Evolutionary conservation across 208 protist species (phyloP).

Genomic region (Leishmania martiniquensis): DNA sequence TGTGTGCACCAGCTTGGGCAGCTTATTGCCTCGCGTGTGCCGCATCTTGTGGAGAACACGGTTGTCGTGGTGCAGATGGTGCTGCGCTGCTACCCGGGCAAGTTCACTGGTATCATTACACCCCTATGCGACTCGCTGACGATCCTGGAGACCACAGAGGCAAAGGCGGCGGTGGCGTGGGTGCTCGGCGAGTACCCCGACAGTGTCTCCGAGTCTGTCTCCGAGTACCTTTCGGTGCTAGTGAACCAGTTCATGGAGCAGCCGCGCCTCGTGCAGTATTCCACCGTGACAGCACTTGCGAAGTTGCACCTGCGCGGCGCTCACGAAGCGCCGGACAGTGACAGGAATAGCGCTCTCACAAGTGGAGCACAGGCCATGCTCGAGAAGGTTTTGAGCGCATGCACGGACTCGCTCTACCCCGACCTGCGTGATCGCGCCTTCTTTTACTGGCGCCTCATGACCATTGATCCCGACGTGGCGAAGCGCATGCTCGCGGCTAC

Average conservation of each 20-base stretch:
- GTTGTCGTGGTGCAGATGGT: slow-evolving; percentile 98
- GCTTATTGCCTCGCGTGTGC: slow-evolving; percentile 96
- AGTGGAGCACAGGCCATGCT: slow-evolving; percentile 70
- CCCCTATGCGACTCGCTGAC: slow-evolving; percentile 96
- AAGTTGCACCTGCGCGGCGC: slow-evolving; percentile 96
- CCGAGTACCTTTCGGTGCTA: slow-evolving; percentile 94
- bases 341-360: background rate
- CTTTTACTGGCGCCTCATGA: slow-evolving; percentile 98
- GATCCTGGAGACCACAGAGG: slow-evolving; percentile 96
- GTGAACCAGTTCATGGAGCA: slow-evolving; percentile 96
- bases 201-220: slow-evolving; percentile 93
- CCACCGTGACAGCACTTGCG: slow-evolving; percentile 96
- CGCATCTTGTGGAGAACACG: slow-evolving; percentile 97
- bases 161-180: slow-evolving; percentile 97
- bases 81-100: slow-evolving; percentile 96
- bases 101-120: slow-evolving; percentile 92
- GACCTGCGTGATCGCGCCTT: slow-evolving; percentile 98
- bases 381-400: slow-evolving; percentile 79
- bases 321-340: background rate
- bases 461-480: slow-evolving; percentile 91
- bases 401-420: slow-evolving; percentile 92
- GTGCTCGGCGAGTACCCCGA: slow-evolving; percentile 98
- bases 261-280: slow-evolving; percentile 93
- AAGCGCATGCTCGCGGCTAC: slow-evolving; percentile 71
- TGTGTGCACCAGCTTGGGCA: slow-evolving; percentile 95